Evolutionary conservation across 2,329 filamentous ascomycete genomes (phyloP), one percentile per base, ranked within the genome.

Genomic region (Alternaria rosae): DNA sequence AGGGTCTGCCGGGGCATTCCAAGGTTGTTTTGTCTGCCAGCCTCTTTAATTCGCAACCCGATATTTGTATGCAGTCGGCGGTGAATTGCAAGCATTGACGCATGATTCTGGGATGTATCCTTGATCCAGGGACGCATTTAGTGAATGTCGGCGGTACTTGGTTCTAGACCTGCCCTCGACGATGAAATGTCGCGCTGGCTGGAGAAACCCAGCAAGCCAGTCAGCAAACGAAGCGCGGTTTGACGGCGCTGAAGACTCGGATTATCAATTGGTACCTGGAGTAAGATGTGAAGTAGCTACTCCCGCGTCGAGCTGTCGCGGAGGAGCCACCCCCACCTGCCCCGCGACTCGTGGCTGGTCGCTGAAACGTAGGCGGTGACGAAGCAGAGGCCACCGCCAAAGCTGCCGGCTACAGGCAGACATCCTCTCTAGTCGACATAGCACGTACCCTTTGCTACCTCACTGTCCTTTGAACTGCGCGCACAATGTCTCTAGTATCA

Each of bases 371-470:
- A 52, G 58, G 58, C 54, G 54, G 59, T 61, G 59, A 61, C 59
- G 59, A 58, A 12, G 59, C 54, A 53, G 21, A 45, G 54, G 44
- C 44, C 44, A 60, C 57, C 17, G 57, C 35, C 43, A 50, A 50
- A 28, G 58, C 58, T n/a, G 17, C 70, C 73, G 77, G 54, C 71
- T 64, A 73, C 70, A 71, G 30, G 66, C 65, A 42, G 69, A 63
- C 44, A 20, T 11, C 12, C 12, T 38, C 15, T 20, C 32, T 20
- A 26, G 32, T 23, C 32, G 23, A 17, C 32, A 25, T 15, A 21
- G 6, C 32, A 6, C n/a, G 20, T 30, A 17, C 5, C 32, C 11
- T 21, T 25, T 38, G 20, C 21, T 21, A 26, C 6, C 25, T 52
- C 17, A 17, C 15, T 30, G 12, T 20, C 38, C 15, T 28, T 13